Conservation (phyloP, 1,284 basidiomycete species). For the Rugiboletus extremiorientalis region DNA sequence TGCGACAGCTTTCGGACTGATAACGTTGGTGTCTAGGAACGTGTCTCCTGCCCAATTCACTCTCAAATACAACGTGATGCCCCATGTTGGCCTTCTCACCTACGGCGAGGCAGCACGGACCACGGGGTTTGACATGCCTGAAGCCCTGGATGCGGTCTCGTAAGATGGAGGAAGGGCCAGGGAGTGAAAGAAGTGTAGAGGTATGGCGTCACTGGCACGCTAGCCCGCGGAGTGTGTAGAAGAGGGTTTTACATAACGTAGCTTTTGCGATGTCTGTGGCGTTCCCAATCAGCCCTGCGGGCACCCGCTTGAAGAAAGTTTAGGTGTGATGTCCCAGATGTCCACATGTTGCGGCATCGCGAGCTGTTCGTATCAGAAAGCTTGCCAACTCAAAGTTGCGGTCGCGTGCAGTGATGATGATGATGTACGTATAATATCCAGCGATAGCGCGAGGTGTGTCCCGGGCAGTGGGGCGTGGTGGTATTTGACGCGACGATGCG, state of each 20-base stretch:
- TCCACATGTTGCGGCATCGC: not conserved
- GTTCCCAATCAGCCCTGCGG: slow-evolving; percentile 10
- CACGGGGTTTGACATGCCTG: slow-evolving; percentile 52
- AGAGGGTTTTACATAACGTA: slow-evolving; percentile 18
- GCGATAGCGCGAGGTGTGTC: too few relatives aligned
- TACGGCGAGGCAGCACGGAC: slow-evolving; percentile 76
- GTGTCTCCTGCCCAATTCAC: slow-evolving; percentile 66
- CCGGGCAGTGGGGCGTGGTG: not conserved
- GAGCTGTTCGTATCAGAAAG: slow-evolving; percentile 16
- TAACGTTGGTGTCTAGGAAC: slow-evolving; percentile 46
- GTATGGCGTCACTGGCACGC: slow-evolving; percentile 18
- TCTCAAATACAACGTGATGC: slow-evolving; percentile 90
- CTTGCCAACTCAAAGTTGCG: slow-evolving; percentile 21
- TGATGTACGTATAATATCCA: too few relatives aligned
- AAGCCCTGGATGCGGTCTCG: slow-evolving; percentile 38
- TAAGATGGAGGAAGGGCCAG: slow-evolving; percentile 5
- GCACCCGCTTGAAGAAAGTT: slow-evolving; percentile 1
- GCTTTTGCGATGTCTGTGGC: slow-evolving; percentile 16
- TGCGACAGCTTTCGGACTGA: slow-evolving; percentile 8
- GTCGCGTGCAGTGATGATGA: slow-evolving; percentile 8
- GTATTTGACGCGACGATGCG: not conserved
- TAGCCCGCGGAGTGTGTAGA: slow-evolving; percentile 19
- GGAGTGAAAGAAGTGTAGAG: not conserved
- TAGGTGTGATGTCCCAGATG: not conserved
- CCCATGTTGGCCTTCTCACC: slow-evolving; percentile 77